Conservation (phyloP, 257 asterid species). For the Leptodermis oblonga region DNA sequence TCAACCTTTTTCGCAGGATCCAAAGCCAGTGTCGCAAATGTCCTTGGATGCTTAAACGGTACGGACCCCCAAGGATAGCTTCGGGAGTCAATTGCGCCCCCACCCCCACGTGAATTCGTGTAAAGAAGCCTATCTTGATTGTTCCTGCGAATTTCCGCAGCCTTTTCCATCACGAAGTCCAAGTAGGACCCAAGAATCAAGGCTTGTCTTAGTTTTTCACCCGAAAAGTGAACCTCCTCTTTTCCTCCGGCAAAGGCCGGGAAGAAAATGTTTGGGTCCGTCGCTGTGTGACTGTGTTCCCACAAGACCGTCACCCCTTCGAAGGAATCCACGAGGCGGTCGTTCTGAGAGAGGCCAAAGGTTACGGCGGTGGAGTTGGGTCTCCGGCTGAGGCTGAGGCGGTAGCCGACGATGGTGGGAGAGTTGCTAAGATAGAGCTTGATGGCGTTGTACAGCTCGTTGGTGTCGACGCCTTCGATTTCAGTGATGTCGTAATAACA, state of each 20-base stretch:
- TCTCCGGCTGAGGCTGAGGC: conserved; percentile 36
- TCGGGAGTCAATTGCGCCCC: conserved; percentile 37
- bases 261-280: conserved; percentile 39
- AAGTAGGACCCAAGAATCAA: conserved; percentile 30
- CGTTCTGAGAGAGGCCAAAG: conserved; percentile 43
- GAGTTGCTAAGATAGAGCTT: conserved; percentile 41
- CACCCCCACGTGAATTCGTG: conserved; percentile 48
- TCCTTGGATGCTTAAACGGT: conserved; percentile 47
- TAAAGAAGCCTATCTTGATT: conserved; percentile 41
- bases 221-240: conserved; percentile 37
- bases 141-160: conserved; percentile 31
- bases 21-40: conserved; percentile 42
- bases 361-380: conserved; percentile 39
- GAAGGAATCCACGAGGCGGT: conserved; percentile 27
- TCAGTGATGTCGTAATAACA: conserved; percentile 48
- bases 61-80: conserved; percentile 55
- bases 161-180: conserved; percentile 41
- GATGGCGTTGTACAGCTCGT: conserved; percentile 49
- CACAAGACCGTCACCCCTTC: conserved; percentile 32
- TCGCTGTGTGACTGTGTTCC: conserved; percentile 44
- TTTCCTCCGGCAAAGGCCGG: conserved; percentile 47
- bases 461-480: conserved; percentile 46
- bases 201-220: conserved; percentile 39
- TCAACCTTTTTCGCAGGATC: conserved; percentile 39
- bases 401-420: conserved; percentile 32